These are phyloP conservation scores for Leptoxyphium fumago DNA, from an alignment of 2,329 filamentous ascomycete species.

Conservation along the genomic window DNA sequence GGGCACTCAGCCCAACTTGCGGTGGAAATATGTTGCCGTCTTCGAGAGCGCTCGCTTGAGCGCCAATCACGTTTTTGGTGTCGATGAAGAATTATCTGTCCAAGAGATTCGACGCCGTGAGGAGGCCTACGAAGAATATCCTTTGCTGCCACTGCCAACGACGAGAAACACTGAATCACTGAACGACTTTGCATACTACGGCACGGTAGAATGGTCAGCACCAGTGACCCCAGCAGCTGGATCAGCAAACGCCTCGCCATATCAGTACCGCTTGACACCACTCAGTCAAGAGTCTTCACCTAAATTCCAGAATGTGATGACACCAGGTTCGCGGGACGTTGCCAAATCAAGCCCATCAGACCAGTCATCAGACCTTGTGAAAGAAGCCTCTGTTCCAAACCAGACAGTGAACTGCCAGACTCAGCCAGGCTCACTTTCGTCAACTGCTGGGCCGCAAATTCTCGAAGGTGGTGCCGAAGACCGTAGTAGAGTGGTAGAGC, in stretches of 20 bases:
- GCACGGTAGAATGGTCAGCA: conserved; percentile 5
- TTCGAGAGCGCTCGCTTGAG: conserved; percentile 7
- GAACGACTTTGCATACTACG: conserved; percentile 12
- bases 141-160: conserved; percentile 15
- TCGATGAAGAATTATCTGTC: conserved; percentile 7
- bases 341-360: too few species aligned
- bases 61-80: conserved; percentile 10
- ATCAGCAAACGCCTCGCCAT: not conserved
- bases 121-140: conserved; percentile 7
- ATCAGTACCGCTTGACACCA: not conserved
- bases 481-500: too few species aligned
- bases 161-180: conserved; percentile 13
- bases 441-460: too few species aligned
- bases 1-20: conserved; percentile 9
- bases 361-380: too few species aligned
- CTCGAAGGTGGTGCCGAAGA: too few species aligned
- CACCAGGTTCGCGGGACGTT: not conserved
- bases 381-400: too few species aligned
- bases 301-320: not conserved
- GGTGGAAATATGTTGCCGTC: not conserved
- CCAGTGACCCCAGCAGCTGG: not conserved
- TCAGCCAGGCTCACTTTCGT: too few species aligned
- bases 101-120: conserved; percentile 14
- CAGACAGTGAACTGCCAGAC: too few species aligned
- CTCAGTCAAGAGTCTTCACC: not conserved